Evolutionary conservation across 164 flowering plant species (phyloP).

Genomic region (Stephania yunnanensis): DNA sequence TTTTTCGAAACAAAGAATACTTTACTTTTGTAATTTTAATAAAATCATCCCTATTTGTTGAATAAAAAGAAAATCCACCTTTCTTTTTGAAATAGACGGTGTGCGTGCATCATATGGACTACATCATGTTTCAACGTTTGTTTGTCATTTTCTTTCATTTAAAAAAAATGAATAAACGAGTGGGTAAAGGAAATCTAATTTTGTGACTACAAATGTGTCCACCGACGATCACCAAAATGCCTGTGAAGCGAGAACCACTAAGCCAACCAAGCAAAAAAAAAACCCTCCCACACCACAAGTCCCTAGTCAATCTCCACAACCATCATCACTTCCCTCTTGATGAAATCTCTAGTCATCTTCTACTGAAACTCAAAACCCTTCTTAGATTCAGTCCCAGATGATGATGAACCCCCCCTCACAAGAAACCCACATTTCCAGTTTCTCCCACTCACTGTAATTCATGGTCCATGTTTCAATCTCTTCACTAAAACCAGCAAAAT

Average conservation of each 20-base stretch:
- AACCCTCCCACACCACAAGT: neutral
- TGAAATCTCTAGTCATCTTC: neutral
- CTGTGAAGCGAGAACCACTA: neutral
- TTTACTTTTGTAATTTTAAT: too few species aligned
- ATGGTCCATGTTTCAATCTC: neutral
- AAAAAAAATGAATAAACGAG: neutral
- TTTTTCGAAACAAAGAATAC: too few species aligned
- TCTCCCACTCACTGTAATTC: too few species aligned
- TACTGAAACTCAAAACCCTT: neutral
- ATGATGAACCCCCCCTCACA: neutral
- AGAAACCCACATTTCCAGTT: neutral
- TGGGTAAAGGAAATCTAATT: slow-evolving; percentile 1
- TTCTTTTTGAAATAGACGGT: too few species aligned
- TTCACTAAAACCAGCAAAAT: neutral
- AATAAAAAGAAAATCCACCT: too few species aligned
- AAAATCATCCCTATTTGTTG: too few species aligned
- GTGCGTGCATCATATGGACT: too few species aligned
- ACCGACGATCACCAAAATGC: neutral
- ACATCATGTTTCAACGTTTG: too few species aligned
- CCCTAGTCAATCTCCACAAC: neutral
- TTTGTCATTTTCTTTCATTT: too few species aligned
- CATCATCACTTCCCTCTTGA: neutral
- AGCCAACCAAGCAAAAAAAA: neutral
- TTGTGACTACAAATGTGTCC: neutral
- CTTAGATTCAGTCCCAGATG: neutral